Evolutionary conservation across 768 basidiomycete species (phyloP).

Genomic region (Russula emetica): DNA sequence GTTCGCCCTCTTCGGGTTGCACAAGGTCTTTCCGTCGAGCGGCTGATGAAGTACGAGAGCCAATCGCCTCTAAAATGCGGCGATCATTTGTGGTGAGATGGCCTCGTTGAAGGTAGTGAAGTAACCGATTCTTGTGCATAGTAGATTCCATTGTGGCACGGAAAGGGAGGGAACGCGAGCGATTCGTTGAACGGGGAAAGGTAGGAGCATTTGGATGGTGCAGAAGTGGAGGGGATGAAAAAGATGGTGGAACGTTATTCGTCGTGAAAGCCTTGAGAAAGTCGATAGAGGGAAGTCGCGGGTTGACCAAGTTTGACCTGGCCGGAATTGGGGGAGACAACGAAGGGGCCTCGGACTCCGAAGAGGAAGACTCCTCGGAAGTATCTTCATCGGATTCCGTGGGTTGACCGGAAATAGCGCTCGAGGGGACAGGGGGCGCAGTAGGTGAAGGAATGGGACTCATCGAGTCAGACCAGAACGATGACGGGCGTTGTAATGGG

Average conservation of each 20-base stretch:
- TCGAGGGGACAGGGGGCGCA: not conserved
- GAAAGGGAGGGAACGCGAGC: slow-evolving; percentile 36
- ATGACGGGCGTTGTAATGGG: slow-evolving; percentile 2
- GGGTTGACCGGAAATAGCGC: not conserved
- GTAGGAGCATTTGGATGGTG: slow-evolving; percentile 34
- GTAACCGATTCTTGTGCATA: slow-evolving; percentile 48
- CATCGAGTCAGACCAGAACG: slow-evolving; percentile 11
- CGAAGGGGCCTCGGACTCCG: slow-evolving; percentile 31
- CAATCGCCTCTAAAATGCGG: slow-evolving; percentile 42
- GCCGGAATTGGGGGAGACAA: slow-evolving; percentile 5
- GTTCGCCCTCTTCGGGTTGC: slow-evolving; percentile 31
- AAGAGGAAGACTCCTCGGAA: slow-evolving; percentile 23
- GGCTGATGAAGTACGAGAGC: slow-evolving; percentile 33
- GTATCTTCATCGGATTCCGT: slow-evolving; percentile 27
- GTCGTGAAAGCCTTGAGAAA: slow-evolving; percentile 41
- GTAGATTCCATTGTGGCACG: slow-evolving; percentile 41
- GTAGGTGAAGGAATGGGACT: not conserved
- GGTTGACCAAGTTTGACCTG: slow-evolving; percentile 17
- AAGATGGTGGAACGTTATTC: slow-evolving; percentile 42
- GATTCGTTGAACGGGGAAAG: slow-evolving; percentile 54
- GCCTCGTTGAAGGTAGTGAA: slow-evolving; percentile 40
- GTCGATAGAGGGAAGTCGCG: slow-evolving; percentile 35
- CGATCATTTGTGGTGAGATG: slow-evolving; percentile 40
- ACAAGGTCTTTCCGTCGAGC: slow-evolving; percentile 30
- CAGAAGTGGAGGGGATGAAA: slow-evolving; percentile 46